phyloP scores from a whole-genome alignment of 768 basidiomycete genomes.

The Crucibulum laeve region DNA sequence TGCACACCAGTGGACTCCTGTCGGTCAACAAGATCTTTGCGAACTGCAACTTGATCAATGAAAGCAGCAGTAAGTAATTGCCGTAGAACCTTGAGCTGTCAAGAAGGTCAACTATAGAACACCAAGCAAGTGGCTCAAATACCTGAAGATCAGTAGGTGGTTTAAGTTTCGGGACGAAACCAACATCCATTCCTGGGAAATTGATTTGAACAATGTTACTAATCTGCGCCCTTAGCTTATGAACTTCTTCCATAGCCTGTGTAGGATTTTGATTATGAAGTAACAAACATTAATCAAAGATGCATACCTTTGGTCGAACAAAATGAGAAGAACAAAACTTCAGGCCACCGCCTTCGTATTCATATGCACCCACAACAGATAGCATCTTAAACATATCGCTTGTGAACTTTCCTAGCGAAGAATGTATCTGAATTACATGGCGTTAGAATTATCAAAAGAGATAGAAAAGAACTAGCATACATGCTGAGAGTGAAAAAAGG shows the following conservation, averaged over 20 bases:
- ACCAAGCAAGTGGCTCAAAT: slow-evolving; percentile 7
- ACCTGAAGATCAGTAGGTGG: slow-evolving; percentile 84
- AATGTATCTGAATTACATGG: slow-evolving; percentile 51
- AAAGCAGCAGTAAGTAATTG: slow-evolving; percentile 88
- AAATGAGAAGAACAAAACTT: slow-evolving; percentile 88
- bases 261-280: not conserved
- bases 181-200: slow-evolving; percentile 60
- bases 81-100: slow-evolving; percentile 81
- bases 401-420: slow-evolving; percentile 69
- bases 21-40: slow-evolving; percentile 76
- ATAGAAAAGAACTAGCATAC: slow-evolving; percentile 33
- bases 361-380: slow-evolving; percentile 96
- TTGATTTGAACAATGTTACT: slow-evolving; percentile 78
- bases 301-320: slow-evolving; percentile 75
- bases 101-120: slow-evolving; percentile 4
- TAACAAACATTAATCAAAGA: not conserved
- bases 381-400: slow-evolving; percentile 88
- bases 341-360: slow-evolving; percentile 79
- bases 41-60: slow-evolving; percentile 92
- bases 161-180: slow-evolving; percentile 57
- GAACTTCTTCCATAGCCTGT: slow-evolving; percentile 98
- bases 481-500: slow-evolving; percentile 80
- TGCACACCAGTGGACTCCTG: slow-evolving; percentile 56
- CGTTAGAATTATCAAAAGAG: slow-evolving; percentile 2
- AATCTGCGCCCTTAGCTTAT: slow-evolving; percentile 89